Evolutionary conservation across 2,329 filamentous ascomycete genomes (phyloP).

Genomic region (Ophiostoma piceae): DNA sequence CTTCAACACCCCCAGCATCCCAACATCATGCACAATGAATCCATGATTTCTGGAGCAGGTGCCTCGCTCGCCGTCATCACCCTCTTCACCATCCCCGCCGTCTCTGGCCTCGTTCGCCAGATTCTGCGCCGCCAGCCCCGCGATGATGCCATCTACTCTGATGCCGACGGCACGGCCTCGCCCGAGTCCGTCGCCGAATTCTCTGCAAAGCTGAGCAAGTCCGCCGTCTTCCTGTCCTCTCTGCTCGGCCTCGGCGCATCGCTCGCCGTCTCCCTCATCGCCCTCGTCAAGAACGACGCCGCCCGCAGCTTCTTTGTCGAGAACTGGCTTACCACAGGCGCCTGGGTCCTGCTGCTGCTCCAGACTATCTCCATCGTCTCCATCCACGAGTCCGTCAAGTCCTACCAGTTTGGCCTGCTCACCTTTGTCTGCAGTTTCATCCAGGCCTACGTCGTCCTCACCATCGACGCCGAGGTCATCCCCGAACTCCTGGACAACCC

Average conservation of each 20-base stretch:
- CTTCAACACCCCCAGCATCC: not conserved
- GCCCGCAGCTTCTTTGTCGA: conserved; percentile 42
- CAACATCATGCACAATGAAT: conserved; percentile 30
- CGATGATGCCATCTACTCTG: conserved; percentile 51
- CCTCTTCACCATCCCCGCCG: conserved; percentile 33
- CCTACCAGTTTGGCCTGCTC: conserved; percentile 51
- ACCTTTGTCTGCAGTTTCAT: conserved; percentile 45
- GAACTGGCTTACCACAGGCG: conserved; percentile 55
- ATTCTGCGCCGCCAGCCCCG: conserved; percentile 31
- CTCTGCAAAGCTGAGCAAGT: conserved; percentile 55
- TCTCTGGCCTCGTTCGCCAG: conserved; percentile 31
- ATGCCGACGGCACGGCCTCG: conserved; percentile 64
- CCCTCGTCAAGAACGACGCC: conserved; percentile 37
- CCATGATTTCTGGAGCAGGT: conserved; percentile 30
- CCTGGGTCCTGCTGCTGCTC: conserved; percentile 54
- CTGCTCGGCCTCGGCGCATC: conserved; percentile 51
- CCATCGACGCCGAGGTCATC: conserved; percentile 42
- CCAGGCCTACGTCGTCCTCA: conserved; percentile 41
- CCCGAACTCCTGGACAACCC: conserved; percentile 34
- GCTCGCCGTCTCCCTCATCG: conserved; percentile 51
- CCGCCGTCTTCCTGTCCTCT: conserved; percentile 50
- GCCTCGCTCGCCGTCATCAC: conserved; percentile 32
- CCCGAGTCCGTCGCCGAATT: conserved; percentile 58
- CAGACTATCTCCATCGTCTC: conserved; percentile 49
- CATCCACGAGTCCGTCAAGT: conserved; percentile 46